Conservation (phyloP, 495 filamentous ascomycete genomes). For the Neurospora hispaniola region DNA sequence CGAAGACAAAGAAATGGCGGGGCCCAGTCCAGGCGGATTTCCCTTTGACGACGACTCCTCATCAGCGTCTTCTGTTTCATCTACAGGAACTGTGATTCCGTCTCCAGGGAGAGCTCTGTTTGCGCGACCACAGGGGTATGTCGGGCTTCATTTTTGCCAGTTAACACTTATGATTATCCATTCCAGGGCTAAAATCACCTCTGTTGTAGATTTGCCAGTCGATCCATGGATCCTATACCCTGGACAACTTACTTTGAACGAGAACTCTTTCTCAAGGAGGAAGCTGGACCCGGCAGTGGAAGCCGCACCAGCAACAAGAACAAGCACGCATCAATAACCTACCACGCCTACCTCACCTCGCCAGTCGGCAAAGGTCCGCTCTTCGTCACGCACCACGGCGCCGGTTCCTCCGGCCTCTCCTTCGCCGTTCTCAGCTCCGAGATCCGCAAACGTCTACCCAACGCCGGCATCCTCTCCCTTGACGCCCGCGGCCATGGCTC, state of each 20-base stretch:
- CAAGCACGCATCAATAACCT: conserved; percentile 32
- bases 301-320: conserved; percentile 7
- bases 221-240: conserved; percentile 46
- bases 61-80: conserved; percentile 68
- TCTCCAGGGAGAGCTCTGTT: conserved; percentile 64
- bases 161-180: neutral
- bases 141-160: conserved; percentile 9
- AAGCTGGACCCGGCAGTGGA: neutral
- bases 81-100: conserved; percentile 79
- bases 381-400: conserved; percentile 37
- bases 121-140: conserved; percentile 54
- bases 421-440: conserved; percentile 56
- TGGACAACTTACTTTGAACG: conserved; percentile 88
- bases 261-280: conserved; percentile 54
- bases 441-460: conserved; percentile 65
- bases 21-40: conserved; percentile 21
- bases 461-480: conserved; percentile 70
- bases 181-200: conserved; percentile 12
- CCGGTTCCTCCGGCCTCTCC: conserved; percentile 45
- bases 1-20: conserved; percentile 33
- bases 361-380: conserved; percentile 50
- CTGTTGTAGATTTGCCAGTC: conserved; percentile 20
- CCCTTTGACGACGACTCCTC: conserved; percentile 60
- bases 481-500: conserved; percentile 84
- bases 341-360: conserved; percentile 80